Base-by-base conservation (phyloP, 176 grass and related monocot genomes). In the Musa acuminata region DNA sequence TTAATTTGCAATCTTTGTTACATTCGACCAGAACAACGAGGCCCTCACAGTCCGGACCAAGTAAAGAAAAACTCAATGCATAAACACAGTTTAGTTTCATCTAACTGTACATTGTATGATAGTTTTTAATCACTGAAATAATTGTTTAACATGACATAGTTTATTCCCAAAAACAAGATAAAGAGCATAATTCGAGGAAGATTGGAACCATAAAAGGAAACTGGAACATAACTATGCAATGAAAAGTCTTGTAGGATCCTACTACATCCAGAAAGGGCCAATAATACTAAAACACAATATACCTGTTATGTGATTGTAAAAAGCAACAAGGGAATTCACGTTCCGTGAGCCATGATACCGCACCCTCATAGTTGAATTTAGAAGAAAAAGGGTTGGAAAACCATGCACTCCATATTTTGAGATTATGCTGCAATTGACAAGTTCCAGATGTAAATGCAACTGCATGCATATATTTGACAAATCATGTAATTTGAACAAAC, bases 251-350 rank as follows among this genome's bases (percentile, higher is more conserved):
- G 35, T 43, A 43, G 35, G 0, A 43, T 43, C 35, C 35, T 43
- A 6, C 35, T 43, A 5, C 35, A 43, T 43, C 35, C 4, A 43
- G 4, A 43, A 43, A 16, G 64, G 24, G 64, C 12, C 23, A 20
- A 70, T 13, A 70, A 50, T n/a, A 1, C n/a, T n/a, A 49, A 49
- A 76, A 55, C 52, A 76, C 64, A 65, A 26, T 19, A 51, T 65
- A 96, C 93, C 88, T 89, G 93, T 53, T 13, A 71, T 20, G 21
- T 74, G 52, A 26, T 74, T 74, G 53, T 74, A 74, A 35, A 74
- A 74, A 2, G 72, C 1, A 55, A 74, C 53, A 55, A 74, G 51
- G 51, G 52, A 74, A 35, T 57, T 74, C 14, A 58, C 19, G 24
- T 22, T 74, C 9, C 72, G 72, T 74, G 52, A 11, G 11, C 72